These are phyloP conservation scores for Fusarium oxysporum DNA, from an alignment of 2,329 filamentous ascomycete species.

Conservation along the genomic window DNA sequence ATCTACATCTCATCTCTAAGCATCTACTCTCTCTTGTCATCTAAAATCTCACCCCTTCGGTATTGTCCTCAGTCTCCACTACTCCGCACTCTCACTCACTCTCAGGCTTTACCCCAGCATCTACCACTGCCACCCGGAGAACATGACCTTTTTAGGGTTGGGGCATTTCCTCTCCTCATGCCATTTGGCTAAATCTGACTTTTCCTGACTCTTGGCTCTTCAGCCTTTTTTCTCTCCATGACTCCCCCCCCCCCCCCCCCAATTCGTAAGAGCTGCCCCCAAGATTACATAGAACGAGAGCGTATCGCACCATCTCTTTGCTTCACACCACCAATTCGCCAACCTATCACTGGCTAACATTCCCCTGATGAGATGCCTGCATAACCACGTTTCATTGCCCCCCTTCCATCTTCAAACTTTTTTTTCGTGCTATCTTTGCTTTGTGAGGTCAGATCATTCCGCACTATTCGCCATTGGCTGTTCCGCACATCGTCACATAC, in stretches of 20 bases:
- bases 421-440: neutral
- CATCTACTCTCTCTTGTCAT: neutral
- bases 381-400: slow-evolving; percentile 39
- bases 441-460: slow-evolving; percentile 14
- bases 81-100: slow-evolving; percentile 37
- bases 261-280: neutral
- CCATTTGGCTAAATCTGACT: neutral
- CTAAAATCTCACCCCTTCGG: slow-evolving; percentile 28
- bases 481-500: slow-evolving; percentile 25
- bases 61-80: slow-evolving; percentile 29
- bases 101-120: slow-evolving; percentile 13
- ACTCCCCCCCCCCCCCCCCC: slow-evolving; percentile 6
- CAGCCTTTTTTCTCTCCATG: neutral
- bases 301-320: slow-evolving; percentile 18
- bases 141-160: slow-evolving; percentile 5
- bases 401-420: slow-evolving; percentile 21
- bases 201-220: slow-evolving; percentile 20
- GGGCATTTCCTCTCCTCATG: neutral
- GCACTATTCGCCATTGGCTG: slow-evolving; percentile 14
- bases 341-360: slow-evolving; percentile 23
- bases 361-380: slow-evolving; percentile 25
- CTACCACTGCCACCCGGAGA: neutral
- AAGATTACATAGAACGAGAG: neutral
- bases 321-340: slow-evolving; percentile 3
- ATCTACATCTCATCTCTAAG: slow-evolving; percentile 19